Evolutionary conservation across 1,284 basidiomycete species (phyloP).

Genomic region (Ustilago loliicola): DNA sequence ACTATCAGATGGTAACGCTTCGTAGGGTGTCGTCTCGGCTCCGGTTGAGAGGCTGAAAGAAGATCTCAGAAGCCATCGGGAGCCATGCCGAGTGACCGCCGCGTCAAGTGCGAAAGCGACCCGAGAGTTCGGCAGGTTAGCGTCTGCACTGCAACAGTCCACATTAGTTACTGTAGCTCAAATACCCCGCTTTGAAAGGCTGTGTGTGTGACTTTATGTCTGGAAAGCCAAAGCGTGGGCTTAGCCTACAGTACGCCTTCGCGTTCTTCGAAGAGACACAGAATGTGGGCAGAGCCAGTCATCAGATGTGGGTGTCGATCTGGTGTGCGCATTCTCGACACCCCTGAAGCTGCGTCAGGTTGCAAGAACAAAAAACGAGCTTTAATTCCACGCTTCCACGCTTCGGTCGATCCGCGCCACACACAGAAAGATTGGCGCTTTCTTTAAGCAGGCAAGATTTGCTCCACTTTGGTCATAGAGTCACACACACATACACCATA

Average conservation of each 20-base stretch:
- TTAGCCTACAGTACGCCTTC: not conserved
- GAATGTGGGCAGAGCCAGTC: not conserved
- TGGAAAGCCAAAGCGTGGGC: not conserved
- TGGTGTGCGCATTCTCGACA: not conserved
- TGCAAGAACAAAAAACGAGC: not conserved
- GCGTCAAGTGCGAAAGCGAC: conserved; percentile 1
- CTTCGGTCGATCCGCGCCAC: conserved; percentile 6
- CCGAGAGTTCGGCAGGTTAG: conserved; percentile 2
- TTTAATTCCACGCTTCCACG: conserved; percentile 3
- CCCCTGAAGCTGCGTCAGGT: not conserved
- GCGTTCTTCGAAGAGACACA: not conserved
- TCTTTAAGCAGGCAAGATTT: no score
- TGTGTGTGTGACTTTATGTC: no score
- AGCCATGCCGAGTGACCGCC: not conserved
- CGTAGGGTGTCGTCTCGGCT: no score
- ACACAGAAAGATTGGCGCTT: not conserved
- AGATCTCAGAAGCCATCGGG: not conserved
- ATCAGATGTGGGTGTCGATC: not conserved
- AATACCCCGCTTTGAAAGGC: not conserved
- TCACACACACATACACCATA: no score
- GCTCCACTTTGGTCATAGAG: not conserved
- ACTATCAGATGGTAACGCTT: no score
- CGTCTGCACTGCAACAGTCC: not conserved
- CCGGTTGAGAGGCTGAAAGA: not conserved
- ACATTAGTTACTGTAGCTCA: no score